Percentiles rank a stretch among this genome's conserved stretches.
Evolutionary conservation across 805 yeast genomes (phyloP).

Genomic region (Candida lessepsii): DNA sequence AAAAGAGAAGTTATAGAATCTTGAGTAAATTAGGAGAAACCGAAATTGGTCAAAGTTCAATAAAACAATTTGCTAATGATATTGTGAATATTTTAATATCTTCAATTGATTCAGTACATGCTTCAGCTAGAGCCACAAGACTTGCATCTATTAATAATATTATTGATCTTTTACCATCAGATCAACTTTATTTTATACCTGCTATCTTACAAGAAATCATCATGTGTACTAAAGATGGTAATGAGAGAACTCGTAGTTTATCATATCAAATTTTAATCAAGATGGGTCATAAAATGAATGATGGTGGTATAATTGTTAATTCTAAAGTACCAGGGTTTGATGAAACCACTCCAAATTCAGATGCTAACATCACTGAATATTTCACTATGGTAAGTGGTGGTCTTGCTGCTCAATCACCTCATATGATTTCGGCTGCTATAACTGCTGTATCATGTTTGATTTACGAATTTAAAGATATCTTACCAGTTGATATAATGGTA

Average conservation of each 20-base stretch:
- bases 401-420: conserved; percentile 88
- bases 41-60: conserved; percentile 58
- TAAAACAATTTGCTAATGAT: conserved; percentile 50
- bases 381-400: conserved; percentile 96
- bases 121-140: conserved; percentile 80
- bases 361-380: conserved; percentile 73
- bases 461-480: conserved; percentile 74
- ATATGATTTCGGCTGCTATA: conserved; percentile 92
- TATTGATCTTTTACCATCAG: conserved; percentile 58
- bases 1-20: conserved; percentile 86
- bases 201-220: conserved; percentile 83
- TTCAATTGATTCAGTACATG: conserved; percentile 56
- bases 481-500: conserved; percentile 57
- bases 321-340: conserved; percentile 67
- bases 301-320: conserved; percentile 66
- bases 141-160: conserved; percentile 63
- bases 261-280: conserved; percentile 73
- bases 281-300: conserved; percentile 77
- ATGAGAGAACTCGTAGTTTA: conserved; percentile 84
- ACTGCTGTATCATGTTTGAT: conserved; percentile 85
- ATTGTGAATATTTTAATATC: conserved; percentile 60
- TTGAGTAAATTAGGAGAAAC: conserved; percentile 69
- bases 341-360: conserved; percentile 55
- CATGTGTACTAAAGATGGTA: conserved; percentile 84
- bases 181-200: conserved; percentile 76